Conservation (phyloP, 108 stramenopile genomes). For the Aurantiochytrium sp. region DNA sequence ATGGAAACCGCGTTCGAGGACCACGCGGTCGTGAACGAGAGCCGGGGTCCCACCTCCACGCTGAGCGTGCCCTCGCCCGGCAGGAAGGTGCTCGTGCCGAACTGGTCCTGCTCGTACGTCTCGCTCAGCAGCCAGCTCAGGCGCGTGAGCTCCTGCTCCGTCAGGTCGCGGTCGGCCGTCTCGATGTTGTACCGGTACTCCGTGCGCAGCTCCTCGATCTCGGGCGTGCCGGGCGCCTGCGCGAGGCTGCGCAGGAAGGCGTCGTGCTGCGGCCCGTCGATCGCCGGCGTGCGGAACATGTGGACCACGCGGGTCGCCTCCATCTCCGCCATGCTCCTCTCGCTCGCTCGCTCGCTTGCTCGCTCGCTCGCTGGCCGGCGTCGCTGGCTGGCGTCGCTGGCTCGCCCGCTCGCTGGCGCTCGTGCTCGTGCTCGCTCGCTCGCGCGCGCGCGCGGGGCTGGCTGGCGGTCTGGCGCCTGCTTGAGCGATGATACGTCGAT, state of each 20-base stretch:
- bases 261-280: background rate
- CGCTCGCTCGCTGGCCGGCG: background rate
- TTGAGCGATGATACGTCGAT: no score
- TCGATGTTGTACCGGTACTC: slow-evolving; percentile 39
- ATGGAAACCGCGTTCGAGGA: slow-evolving; percentile 89
- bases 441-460: no score
- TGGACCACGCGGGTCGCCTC: slow-evolving; percentile 2
- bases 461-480: no score
- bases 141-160: background rate
- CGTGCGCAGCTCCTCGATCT: slow-evolving; percentile 8
- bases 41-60: slow-evolving; percentile 93
- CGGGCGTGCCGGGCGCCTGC: background rate
- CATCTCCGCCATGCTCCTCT: background rate
- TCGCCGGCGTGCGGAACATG: slow-evolving; percentile 22
- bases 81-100: background rate
- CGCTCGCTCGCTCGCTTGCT: background rate
- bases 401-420: no score
- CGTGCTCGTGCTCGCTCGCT: no score
- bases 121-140: slow-evolving; percentile 42
- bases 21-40: slow-evolving; percentile 91
- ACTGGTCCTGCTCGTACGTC: slow-evolving; percentile 37
- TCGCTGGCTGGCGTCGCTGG: no score
- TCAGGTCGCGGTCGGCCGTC: background rate
- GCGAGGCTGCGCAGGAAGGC: slow-evolving; percentile 10
- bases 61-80: slow-evolving; percentile 42